A percentile compares a stretch with the other conserved stretches of the same genome.
These are phyloP conservation scores for Cyclospora cayetanensis DNA, from an alignment of 169 alveolate genomes.

Conservation along the genomic window DNA sequence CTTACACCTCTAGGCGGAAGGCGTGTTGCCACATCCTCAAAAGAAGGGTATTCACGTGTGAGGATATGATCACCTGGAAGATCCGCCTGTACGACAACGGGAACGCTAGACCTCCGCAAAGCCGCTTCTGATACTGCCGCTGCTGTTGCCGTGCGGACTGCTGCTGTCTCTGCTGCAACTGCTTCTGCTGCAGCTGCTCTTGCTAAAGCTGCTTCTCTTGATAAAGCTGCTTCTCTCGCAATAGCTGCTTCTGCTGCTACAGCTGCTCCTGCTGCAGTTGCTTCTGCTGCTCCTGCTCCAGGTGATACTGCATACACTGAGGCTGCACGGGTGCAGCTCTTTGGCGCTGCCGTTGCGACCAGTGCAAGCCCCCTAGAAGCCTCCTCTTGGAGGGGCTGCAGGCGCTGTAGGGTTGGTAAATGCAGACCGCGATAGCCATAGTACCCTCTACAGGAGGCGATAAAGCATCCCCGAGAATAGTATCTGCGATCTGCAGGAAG, in stretches of 20 bases:
- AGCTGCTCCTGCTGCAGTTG: not conserved
- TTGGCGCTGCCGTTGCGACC: not conserved
- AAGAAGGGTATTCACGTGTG: not conserved
- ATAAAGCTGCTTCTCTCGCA: not conserved
- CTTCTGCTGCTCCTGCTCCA: not conserved
- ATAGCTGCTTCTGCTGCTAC: conserved; percentile 18
- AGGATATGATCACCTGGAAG: conserved; percentile 39
- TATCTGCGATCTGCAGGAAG: no score
- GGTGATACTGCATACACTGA: not conserved
- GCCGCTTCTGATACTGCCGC: conserved; percentile 45
- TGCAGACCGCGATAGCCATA: no score
- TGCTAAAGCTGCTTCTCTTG: not conserved
- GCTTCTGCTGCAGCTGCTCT: not conserved
- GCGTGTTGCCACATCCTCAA: not conserved
- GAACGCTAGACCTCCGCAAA: not conserved
- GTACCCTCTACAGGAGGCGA: no score
- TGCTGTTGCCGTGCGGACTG: not conserved
- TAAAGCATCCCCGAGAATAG: not conserved
- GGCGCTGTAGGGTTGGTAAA: no score
- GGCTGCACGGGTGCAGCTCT: not conserved
- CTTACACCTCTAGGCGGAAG: not conserved
- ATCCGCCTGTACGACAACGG: not conserved
- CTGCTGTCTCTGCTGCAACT: not conserved
- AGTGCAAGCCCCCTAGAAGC: not conserved
- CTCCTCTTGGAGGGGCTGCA: not conserved